Percentiles rank a stretch among this genome's conserved stretches.
Conservation (phyloP, 805 yeast species). For the Myxozyma geophila region DNA sequence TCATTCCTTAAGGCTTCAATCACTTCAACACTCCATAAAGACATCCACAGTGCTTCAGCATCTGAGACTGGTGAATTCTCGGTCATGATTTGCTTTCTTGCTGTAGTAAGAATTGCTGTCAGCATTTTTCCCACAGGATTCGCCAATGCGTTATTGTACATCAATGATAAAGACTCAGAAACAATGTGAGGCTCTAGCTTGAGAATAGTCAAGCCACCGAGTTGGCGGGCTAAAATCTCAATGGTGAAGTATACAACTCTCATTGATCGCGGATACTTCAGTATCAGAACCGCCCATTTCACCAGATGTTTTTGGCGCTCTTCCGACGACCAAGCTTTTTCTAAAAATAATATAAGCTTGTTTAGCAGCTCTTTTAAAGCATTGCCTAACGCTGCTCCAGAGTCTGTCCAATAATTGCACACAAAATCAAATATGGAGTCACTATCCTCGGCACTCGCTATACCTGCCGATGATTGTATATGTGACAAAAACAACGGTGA, state of each 20-base stretch:
- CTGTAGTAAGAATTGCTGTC: conserved; percentile 26
- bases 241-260: conserved; percentile 65
- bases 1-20: conserved; percentile 45
- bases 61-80: background rate
- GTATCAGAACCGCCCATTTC: conserved; percentile 54
- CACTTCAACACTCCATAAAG: conserved; percentile 54
- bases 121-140: conserved; percentile 51
- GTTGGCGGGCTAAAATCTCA: conserved; percentile 59
- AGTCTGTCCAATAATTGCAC: conserved; percentile 70
- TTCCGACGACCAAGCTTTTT: conserved; percentile 38
- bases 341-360: conserved; percentile 55
- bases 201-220: conserved; percentile 52
- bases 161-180: conserved; percentile 52
- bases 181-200: conserved; percentile 54
- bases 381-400: conserved; percentile 71
- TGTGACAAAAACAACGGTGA: conserved; percentile 18
- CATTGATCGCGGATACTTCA: conserved; percentile 55
- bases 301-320: conserved; percentile 27
- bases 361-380: conserved; percentile 65
- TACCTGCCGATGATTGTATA: background rate
- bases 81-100: conserved; percentile 13
- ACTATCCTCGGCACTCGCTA: conserved; percentile 25
- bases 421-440: conserved; percentile 50
- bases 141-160: conserved; percentile 65
- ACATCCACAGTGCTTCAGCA: background rate